Evolutionary conservation across 768 basidiomycete species (phyloP).

Genomic region (Terana coerulea): DNA sequence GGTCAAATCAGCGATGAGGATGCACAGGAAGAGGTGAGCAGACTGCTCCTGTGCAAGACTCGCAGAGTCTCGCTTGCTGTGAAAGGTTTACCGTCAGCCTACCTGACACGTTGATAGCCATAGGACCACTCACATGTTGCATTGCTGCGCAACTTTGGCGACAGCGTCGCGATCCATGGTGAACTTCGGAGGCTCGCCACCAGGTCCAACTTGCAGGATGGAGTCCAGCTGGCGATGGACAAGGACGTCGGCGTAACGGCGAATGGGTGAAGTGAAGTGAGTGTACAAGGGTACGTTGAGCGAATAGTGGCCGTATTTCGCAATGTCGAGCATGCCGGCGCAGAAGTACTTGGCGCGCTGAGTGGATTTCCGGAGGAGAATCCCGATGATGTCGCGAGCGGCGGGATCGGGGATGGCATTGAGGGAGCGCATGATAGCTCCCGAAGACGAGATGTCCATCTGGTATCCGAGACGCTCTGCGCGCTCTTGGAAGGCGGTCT

Average conservation of each 20-base stretch:
- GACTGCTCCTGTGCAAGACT: slow-evolving; percentile 94
- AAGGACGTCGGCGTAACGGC: slow-evolving; percentile 89
- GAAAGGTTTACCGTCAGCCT: slow-evolving; percentile 8
- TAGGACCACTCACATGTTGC: slow-evolving; percentile 73
- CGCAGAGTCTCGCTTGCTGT: slow-evolving; percentile 88
- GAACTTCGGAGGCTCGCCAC: slow-evolving; percentile 69
- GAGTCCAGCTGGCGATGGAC: slow-evolving; percentile 97
- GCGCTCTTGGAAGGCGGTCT: slow-evolving; percentile 78
- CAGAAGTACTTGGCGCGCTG: slow-evolving; percentile 98
- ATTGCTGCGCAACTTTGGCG: slow-evolving; percentile 96
- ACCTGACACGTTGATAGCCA: background rate
- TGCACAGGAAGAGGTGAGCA: slow-evolving; percentile 90
- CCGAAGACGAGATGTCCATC: slow-evolving; percentile 77
- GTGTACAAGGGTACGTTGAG: slow-evolving; percentile 90
- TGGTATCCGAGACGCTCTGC: slow-evolving; percentile 80
- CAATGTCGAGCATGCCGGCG: slow-evolving; percentile 97
- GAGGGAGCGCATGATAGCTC: slow-evolving; percentile 82
- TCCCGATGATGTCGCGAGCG: slow-evolving; percentile 73
- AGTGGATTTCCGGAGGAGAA: slow-evolving; percentile 88
- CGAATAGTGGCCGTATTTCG: slow-evolving; percentile 93
- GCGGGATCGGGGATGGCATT: slow-evolving; percentile 68
- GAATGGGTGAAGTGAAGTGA: slow-evolving; percentile 90
- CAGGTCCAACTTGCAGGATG: slow-evolving; percentile 59
- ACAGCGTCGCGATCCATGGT: slow-evolving; percentile 97
- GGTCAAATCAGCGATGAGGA: slow-evolving; percentile 91